Base-by-base conservation (phyloP, 768 basidiomycete genomes). In the Leccinum variicolor region DNA sequence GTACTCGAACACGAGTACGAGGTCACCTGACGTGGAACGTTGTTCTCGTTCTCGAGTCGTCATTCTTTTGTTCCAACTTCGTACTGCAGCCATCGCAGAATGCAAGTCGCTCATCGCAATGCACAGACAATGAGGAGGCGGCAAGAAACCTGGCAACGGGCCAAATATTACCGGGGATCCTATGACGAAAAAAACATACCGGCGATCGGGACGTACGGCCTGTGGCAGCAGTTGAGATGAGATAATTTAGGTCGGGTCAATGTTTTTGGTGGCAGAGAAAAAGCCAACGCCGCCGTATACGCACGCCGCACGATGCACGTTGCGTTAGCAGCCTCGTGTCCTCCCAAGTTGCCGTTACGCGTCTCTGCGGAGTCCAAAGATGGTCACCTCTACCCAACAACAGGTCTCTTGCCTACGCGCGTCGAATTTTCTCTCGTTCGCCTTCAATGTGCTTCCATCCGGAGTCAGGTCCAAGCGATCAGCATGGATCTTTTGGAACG, bases 251-350 rank as follows among this genome's bases (percentile, higher is more conserved):
- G 33, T 49, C 46, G 26, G 28, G 31, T 34, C 29, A 28, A 46
- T 52, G 55, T 23, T 48, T n/a, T 47, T 23, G 39, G 60, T 58
- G 28, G 60, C 47, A 39, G 21, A 51, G 49, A 28, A 13, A 13
- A 31, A 28, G 41, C 58, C 50, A 66, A 66, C 61, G 62, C 64
- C 56, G 56, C 57, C 14, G 53, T 55, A 57, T 54, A 25, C 23
- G 52, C 60, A 59, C 52, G 56, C 48, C 59, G 52, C 54, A 55
- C 43, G 41, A 57, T 61, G 8, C 59, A 58, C 60, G 62, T 59
- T 60, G 63, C 39, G 60, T 50, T 58, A 52, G 50, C 63, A 31
- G 58, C 66, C 69, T 69, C 63, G 61, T 72, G 66, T 63, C n/a
- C 23, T 48, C 33, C 28, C 23, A 55, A 39, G 17, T 39, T 67